These are phyloP conservation scores for Lecanicillium sp. DNA, from an alignment of 2,329 filamentous ascomycete genomes.

Conservation along the genomic window DNA sequence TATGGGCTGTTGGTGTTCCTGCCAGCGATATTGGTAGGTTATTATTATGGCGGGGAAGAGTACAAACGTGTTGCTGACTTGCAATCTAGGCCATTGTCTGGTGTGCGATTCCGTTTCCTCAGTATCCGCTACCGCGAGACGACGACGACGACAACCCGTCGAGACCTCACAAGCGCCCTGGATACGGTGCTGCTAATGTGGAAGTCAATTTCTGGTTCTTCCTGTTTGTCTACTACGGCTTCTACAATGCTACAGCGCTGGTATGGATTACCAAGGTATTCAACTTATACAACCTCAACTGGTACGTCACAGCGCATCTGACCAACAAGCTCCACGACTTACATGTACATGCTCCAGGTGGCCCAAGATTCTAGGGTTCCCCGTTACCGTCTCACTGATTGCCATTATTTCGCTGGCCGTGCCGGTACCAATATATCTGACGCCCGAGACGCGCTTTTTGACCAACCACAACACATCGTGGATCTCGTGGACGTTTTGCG, in stretches of 20 bases:
- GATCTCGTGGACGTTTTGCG: slow-evolving; percentile 64
- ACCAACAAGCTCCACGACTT: background rate
- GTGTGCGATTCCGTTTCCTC: slow-evolving; percentile 61
- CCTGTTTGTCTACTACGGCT: slow-evolving; percentile 62
- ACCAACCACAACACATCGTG: slow-evolving; percentile 60
- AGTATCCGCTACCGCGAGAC: slow-evolving; percentile 48
- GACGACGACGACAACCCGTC: slow-evolving; percentile 28
- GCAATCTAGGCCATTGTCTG: slow-evolving; percentile 50
- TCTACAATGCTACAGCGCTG: slow-evolving; percentile 61
- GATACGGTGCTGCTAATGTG: slow-evolving; percentile 57
- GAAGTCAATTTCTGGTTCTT: slow-evolving; percentile 69
- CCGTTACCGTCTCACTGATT: slow-evolving; percentile 56
- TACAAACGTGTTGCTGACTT: background rate
- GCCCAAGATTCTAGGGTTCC: slow-evolving; percentile 59
- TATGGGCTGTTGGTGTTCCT: slow-evolving; percentile 56
- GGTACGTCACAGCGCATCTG: slow-evolving; percentile 28
- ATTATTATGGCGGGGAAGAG: background rate
- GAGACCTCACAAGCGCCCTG: slow-evolving; percentile 26
- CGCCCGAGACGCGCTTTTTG: slow-evolving; percentile 46
- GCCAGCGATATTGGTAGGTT: slow-evolving; percentile 52
- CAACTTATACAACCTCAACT: slow-evolving; percentile 65
- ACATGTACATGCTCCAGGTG: slow-evolving; percentile 34
- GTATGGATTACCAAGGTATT: slow-evolving; percentile 69
- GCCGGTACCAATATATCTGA: slow-evolving; percentile 55
- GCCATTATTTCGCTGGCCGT: slow-evolving; percentile 52